These are phyloP conservation scores for Biscutella auriculata DNA, from an alignment of 441 rosid genomes.

Conservation along the genomic window DNA sequence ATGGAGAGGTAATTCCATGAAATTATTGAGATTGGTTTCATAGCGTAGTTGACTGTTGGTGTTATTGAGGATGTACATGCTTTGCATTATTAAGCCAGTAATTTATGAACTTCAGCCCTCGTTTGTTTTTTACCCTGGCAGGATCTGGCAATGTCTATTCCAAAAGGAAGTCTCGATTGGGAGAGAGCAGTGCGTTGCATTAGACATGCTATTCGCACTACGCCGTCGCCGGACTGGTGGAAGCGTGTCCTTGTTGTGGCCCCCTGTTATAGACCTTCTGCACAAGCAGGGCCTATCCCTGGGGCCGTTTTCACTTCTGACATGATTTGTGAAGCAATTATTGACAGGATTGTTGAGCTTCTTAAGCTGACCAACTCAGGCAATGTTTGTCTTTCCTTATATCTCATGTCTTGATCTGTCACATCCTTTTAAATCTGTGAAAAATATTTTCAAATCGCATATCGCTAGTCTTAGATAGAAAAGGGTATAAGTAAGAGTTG, in stretches of 20 bases:
- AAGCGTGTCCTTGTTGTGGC: constrained; percentile 92
- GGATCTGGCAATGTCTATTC: constrained; percentile 89
- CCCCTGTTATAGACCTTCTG: constrained; percentile 60
- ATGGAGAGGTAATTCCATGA: constrained; percentile 70
- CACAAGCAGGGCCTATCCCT: constrained; percentile 61
- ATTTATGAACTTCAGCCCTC: neutral
- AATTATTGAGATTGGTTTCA: neutral
- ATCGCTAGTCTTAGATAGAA: neutral
- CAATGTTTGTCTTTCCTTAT: constrained; percentile 27
- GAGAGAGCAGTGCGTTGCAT: constrained; percentile 96
- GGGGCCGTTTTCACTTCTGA: constrained; percentile 94
- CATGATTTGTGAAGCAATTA: constrained; percentile 90
- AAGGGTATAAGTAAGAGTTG: neutral
- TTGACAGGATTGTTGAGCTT: constrained; percentile 86
- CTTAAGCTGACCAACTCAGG: constrained; percentile 92
- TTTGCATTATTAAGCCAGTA: neutral
- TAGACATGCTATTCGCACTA: constrained; percentile 87
- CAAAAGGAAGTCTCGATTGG: constrained; percentile 95
- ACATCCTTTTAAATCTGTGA: neutral
- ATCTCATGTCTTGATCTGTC: constrained; percentile 9
- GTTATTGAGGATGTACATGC: neutral
- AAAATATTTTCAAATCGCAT: neutral
- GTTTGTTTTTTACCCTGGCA: constrained; percentile 16
- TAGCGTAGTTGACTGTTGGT: constrained; percentile 2
- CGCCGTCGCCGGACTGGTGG: constrained; percentile 99